Percentiles rank a stretch among this genome's conserved stretches.
Conservation (phyloP, 2,329 filamentous ascomycete genomes). For the Parafenestella ontariensis region DNA sequence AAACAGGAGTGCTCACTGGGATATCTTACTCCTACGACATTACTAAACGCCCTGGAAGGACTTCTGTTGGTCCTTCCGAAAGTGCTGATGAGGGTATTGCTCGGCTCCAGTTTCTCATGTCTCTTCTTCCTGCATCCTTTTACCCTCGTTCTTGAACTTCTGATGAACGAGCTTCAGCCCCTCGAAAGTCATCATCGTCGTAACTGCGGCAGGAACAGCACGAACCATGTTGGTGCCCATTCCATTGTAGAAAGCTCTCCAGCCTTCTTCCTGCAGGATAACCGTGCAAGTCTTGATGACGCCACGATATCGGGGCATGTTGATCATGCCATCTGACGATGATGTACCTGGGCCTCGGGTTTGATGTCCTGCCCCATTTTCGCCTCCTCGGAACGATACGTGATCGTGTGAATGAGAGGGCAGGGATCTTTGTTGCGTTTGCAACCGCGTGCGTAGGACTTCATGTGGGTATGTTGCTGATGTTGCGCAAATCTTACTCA, state of each 20-base stretch:
- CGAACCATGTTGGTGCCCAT: slow-evolving; percentile 98
- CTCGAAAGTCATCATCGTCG: slow-evolving; percentile 97
- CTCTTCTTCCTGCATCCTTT: slow-evolving; percentile 28
- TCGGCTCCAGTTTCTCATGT: slow-evolving; percentile 4
- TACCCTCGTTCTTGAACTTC: slow-evolving; percentile 61
- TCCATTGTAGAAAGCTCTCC: slow-evolving; percentile 95
- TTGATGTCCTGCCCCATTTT: slow-evolving; percentile 48
- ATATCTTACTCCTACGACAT: slow-evolving; percentile 21
- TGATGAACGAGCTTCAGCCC: slow-evolving; percentile 65
- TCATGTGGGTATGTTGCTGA: slow-evolving; percentile 97
- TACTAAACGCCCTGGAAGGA: slow-evolving; percentile 26
- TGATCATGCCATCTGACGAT: slow-evolving; percentile 65
- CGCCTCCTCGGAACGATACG: slow-evolving; percentile 54
- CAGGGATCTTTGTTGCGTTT: slow-evolving; percentile 83
- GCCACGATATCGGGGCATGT: slow-evolving; percentile 71
- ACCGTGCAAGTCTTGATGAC: slow-evolving; percentile 81
- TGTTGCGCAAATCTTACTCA: slow-evolving; percentile 94
- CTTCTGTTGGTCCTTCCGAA: slow-evolving; percentile 5
- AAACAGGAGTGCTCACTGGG: slow-evolving; percentile 26
- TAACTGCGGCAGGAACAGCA: slow-evolving; percentile 92
- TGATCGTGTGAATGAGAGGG: slow-evolving; percentile 57
- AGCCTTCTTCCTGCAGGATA: slow-evolving; percentile 90
- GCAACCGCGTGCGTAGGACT: slow-evolving; percentile 89
- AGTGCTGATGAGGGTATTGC: background rate
- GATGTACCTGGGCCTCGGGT: slow-evolving; percentile 53